Conservation (phyloP, 2,329 filamentous ascomycete species). For the Cladophialophora immunda region DNA sequence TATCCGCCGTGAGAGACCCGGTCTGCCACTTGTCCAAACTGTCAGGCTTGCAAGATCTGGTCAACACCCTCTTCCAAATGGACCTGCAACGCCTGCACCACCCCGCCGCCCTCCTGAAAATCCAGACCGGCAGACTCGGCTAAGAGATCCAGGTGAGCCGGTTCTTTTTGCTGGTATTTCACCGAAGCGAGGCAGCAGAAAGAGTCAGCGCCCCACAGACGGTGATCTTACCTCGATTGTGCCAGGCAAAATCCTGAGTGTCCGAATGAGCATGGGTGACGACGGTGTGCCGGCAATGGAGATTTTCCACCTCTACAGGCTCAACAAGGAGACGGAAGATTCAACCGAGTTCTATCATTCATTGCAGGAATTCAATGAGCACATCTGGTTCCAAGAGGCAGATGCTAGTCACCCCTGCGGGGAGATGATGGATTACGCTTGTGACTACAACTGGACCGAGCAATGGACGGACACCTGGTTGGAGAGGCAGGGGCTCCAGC, state of each 20-base stretch:
- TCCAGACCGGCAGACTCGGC: not conserved
- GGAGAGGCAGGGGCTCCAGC: not conserved
- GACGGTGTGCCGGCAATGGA: not conserved
- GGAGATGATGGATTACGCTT: not conserved
- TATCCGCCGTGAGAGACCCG: not conserved
- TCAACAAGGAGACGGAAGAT: conserved; percentile 1
- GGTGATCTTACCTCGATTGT: not conserved
- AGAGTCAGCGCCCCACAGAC: not conserved
- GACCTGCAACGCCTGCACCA: not conserved
- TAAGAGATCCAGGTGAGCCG: not conserved
- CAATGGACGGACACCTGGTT: not conserved
- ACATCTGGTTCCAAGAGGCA: conserved; percentile 1
- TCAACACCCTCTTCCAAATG: not conserved
- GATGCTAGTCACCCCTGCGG: not conserved
- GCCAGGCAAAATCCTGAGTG: not conserved
- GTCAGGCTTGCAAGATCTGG: not conserved
- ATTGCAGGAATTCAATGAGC: not conserved
- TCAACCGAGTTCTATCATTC: conserved; percentile 1
- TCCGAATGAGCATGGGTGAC: not conserved
- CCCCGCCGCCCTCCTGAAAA: not conserved
- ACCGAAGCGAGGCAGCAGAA: not conserved
- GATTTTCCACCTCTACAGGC: not conserved
- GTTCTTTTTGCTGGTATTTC: not conserved
- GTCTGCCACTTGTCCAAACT: not conserved
- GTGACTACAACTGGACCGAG: not conserved